phyloP scores from a whole-genome alignment of 306 rosid genomes.

The Bauhinia variegata region DNA sequence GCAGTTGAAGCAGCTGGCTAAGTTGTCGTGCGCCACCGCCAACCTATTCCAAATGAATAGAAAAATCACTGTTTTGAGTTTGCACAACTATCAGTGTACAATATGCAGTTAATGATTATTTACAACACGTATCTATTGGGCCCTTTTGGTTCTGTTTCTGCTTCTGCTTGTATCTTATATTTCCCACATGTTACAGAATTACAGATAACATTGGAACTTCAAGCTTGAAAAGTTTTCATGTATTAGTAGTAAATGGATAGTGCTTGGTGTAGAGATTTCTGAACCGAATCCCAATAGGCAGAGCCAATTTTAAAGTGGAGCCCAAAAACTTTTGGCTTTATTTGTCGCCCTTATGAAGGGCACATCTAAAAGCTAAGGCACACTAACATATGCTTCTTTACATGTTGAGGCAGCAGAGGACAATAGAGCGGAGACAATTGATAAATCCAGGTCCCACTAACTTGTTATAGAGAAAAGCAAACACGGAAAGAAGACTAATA shows the following conservation, averaged over 20 bases:
- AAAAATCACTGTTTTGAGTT: constrained; percentile 45
- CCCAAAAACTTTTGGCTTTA: constrained; percentile 14
- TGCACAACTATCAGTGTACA: no score
- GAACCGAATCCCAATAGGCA: constrained; percentile 5
- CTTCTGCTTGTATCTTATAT: not conserved
- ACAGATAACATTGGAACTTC: not conserved
- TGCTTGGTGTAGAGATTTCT: constrained; percentile 1
- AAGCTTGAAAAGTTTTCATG: not conserved
- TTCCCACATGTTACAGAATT: not conserved
- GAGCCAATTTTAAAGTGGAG: constrained; percentile 28
- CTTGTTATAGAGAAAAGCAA: not conserved
- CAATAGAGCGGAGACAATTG: not conserved
- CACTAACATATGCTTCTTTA: constrained; percentile 6
- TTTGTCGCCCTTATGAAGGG: constrained; percentile 38
- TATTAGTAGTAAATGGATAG: not conserved
- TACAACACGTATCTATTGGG: not conserved
- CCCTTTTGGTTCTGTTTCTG: not conserved
- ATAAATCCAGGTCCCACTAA: constrained; percentile 33
- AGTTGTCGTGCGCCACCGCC: constrained; percentile 50
- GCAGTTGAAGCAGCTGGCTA: constrained; percentile 66
- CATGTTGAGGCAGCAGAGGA: not conserved
- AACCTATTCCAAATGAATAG: constrained; percentile 52
- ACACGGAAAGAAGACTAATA: not conserved
- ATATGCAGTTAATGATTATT: no score
- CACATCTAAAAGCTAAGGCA: constrained; percentile 35